Evolutionary conservation across 2,329 filamentous ascomycete species (phyloP), one percentile per base, ranked within the genome.

Genomic region (Cercospora sesami): DNA sequence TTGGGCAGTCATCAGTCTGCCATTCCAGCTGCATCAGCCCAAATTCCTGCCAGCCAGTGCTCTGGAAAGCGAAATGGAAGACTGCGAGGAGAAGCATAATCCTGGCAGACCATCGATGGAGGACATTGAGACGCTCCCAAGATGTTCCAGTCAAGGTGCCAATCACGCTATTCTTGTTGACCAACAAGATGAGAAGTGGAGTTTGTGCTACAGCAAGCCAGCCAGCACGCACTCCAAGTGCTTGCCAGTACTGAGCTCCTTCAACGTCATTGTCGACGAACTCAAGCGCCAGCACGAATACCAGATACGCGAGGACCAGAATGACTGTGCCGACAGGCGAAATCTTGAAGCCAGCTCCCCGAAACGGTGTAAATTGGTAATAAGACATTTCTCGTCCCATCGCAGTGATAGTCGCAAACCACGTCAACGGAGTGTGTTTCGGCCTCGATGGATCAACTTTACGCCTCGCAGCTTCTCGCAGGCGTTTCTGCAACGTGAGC

Each of bases 131-230:
- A 6, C 77, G 69, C 66, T 78, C 78, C 66, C 79, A 79, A 1
- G 74, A 76, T 0, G 74, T 68, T 1, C 77, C 76, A 1, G 76
- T 77, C 0, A 76, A 58, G 5, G 73, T 68, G 8, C 74, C 74
- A 31, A 80, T 74, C 23, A 79, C 65, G 64, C 80, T 81, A 63
- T 78, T 75, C 69, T 80, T 80, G 68, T 79, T 80, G 39, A 78
- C 76, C 14, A 81, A 75, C n/a, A 79, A 71, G 8, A 81, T 71
- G 16, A 81, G 70, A 51, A 80, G 76, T 5, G 78, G 79, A 12
- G 81, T 68, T 65, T 81, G 79, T 16, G 75, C 77, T 2, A 80
- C 71, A 2, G 80, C 73, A 18, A 81, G 74, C 69, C 76, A 78
- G 28, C 78, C 78, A 5, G 79, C 79, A 6, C 79, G 77, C 0